These are phyloP conservation scores for Collybia nuda DNA, from an alignment of 768 basidiomycete species.

Conservation along the genomic window DNA sequence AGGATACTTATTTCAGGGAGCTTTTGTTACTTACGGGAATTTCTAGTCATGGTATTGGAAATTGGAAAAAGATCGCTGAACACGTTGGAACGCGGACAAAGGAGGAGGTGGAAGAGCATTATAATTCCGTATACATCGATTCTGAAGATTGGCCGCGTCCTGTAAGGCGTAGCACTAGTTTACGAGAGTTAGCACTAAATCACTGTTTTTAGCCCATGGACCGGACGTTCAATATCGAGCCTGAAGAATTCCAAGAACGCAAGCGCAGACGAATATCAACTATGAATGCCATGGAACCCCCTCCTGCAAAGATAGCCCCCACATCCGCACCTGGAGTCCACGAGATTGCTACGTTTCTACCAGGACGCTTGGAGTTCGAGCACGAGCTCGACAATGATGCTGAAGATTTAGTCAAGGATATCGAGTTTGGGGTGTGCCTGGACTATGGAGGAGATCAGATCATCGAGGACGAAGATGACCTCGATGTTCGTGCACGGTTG, in stretches of 20 bases:
- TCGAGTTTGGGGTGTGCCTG: slow-evolving; percentile 91
- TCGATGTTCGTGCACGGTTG: slow-evolving; percentile 60
- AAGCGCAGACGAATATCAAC: slow-evolving; percentile 88
- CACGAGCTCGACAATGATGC: slow-evolving; percentile 98
- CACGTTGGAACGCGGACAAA: slow-evolving; percentile 93
- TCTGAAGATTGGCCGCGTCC: slow-evolving; percentile 81
- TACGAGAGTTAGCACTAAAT: no score
- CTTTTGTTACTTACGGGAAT: slow-evolving; percentile 87
- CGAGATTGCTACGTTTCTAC: slow-evolving; percentile 90
- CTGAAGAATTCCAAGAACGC: slow-evolving; percentile 81
- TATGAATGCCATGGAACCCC: slow-evolving; percentile 59
- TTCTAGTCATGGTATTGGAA: slow-evolving; percentile 84
- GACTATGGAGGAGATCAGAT: slow-evolving; percentile 84
- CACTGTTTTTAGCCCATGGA: slow-evolving; percentile 45
- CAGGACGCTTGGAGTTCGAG: slow-evolving; percentile 97
- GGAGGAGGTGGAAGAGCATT: slow-evolving; percentile 92
- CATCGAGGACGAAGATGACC: slow-evolving; percentile 75
- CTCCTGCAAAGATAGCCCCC: slow-evolving; percentile 71
- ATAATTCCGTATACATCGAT: slow-evolving; percentile 76
- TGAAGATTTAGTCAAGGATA: slow-evolving; percentile 90
- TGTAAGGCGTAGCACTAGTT: slow-evolving; percentile 40
- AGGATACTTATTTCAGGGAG: slow-evolving; percentile 53
- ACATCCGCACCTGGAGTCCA: slow-evolving; percentile 91
- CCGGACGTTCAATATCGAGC: slow-evolving; percentile 65
- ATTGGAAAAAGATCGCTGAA: slow-evolving; percentile 95